Base-by-base conservation (phyloP, 495 filamentous ascomycete genomes). In the Aspergillus nanangensis region DNA sequence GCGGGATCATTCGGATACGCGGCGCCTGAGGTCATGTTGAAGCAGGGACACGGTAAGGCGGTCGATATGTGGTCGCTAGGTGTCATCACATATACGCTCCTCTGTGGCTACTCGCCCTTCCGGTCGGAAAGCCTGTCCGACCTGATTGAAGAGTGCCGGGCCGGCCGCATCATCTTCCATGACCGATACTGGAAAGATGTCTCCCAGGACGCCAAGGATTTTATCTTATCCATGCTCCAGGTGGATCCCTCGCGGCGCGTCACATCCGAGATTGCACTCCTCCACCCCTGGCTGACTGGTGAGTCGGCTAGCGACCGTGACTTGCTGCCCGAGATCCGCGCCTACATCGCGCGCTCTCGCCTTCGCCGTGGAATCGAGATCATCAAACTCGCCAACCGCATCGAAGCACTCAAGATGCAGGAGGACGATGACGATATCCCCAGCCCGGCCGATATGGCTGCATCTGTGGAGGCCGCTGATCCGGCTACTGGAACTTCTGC, bases 61-160 rank as follows among this genome's bases (percentile, higher is more conserved):
- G 93, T 97, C 22, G 93, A 99, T 60, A 94, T 99, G 88, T 99
- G 93, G 93, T 96, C 92, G 8, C 75, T 99, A 56, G 93, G 93
- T 52, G 92, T 99, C 53, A 97, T 99, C 60, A 97, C 94, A 22
- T 99, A 99, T 70, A 97, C 94, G 13, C 78, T 99, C n/a, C 87
- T 99, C 32, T 99, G 93, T 67, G 93, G 93, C 40, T 99, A 99
- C 68, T 96, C 92, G 9, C 93, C 93, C 22, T 99, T 97, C 82
- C 84, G 93, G 44, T 89, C 88, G 51, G 93, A 99, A 66, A 95
- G 87, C 56, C 71, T 99, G 22, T 80, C 85, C 45, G 93, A 96
- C 57, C 76, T 99, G 51, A 95, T 99, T 57, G 90, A 96, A 47
- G 93, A 99, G 67, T 96, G 90, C 69, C 87, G 83, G 49, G 79